phyloP scores from a whole-genome alignment of 371 early-diverging fungal species.

The Mortierella sp. region DNA sequence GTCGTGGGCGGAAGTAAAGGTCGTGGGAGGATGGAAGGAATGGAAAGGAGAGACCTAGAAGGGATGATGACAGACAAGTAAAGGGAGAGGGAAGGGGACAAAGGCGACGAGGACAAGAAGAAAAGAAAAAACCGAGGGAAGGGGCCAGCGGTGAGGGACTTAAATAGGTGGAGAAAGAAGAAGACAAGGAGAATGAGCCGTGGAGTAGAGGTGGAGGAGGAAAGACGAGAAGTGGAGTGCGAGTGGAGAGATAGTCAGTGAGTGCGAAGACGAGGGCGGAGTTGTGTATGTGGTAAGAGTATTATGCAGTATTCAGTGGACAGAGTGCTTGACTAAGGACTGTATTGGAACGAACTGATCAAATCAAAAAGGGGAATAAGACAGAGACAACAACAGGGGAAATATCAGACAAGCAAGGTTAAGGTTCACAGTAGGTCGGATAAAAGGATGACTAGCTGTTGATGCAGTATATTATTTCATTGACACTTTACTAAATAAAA shows the following conservation, averaged over 20 bases:
- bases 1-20: conserved; percentile 11
- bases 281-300: neutral
- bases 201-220: conserved; percentile 19
- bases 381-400: neutral
- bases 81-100: conserved; percentile 24
- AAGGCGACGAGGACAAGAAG: conserved; percentile 30
- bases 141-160: neutral
- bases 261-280: neutral
- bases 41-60: neutral
- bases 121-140: conserved; percentile 9
- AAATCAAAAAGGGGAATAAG: neutral
- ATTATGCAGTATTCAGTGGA: neutral
- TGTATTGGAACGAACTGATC: neutral
- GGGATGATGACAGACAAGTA: conserved; percentile 4
- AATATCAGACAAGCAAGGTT: conserved; percentile 14
- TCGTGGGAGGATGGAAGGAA: conserved; percentile 9
- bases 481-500: conserved; percentile 4
- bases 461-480: neutral
- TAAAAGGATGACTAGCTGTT: neutral
- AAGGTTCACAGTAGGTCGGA: neutral
- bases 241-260: neutral
- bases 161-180: conserved; percentile 24
- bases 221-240: neutral
- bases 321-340: neutral
- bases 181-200: conserved; percentile 22